A percentile compares a stretch with the other conserved stretches of the same genome.
phyloP scores from a whole-genome alignment of 169 alveolate genomes.

The Plasmodium malariae region DNA sequence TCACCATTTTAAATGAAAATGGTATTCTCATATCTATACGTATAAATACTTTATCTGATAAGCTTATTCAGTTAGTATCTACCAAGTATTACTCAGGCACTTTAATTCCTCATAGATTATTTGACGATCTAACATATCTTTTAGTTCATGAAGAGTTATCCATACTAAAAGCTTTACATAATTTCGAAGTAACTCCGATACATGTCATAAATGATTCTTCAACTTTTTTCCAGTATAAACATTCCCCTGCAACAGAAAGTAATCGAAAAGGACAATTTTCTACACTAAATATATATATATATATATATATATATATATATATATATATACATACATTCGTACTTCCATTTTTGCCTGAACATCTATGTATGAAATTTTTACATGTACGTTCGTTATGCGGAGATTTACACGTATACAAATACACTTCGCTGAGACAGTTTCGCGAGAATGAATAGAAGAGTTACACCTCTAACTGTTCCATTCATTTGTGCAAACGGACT shows the following conservation, averaged over 20 bases:
- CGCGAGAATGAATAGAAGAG: no score
- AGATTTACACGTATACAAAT: no score
- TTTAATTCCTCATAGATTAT: conserved; percentile 54
- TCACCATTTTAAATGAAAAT: conserved; percentile 66
- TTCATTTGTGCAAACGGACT: no score
- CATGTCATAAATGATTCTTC: not conserved
- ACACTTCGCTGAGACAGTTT: no score
- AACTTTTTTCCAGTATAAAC: conserved; percentile 1
- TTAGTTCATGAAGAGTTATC: conserved; percentile 41
- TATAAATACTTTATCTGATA: conserved; percentile 39
- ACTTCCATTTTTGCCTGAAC: no score
- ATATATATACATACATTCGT: not conserved
- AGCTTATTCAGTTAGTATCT: conserved; percentile 49
- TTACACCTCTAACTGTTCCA: no score
- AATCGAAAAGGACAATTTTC: not conserved
- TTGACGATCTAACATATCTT: conserved; percentile 28
- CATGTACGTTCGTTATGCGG: no score
- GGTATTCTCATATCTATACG: conserved; percentile 62
- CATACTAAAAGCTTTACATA: conserved; percentile 11
- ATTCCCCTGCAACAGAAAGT: conserved; percentile 28
- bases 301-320: not conserved
- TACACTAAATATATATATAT: not conserved
- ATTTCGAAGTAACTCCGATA: conserved; percentile 33
- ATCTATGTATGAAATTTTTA: no score
- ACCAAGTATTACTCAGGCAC: conserved; percentile 64